Evolutionary conservation across 257 asterid genomes (phyloP), one percentile per base, ranked within the genome.

Genomic region (Thymus quinquecostatus): DNA sequence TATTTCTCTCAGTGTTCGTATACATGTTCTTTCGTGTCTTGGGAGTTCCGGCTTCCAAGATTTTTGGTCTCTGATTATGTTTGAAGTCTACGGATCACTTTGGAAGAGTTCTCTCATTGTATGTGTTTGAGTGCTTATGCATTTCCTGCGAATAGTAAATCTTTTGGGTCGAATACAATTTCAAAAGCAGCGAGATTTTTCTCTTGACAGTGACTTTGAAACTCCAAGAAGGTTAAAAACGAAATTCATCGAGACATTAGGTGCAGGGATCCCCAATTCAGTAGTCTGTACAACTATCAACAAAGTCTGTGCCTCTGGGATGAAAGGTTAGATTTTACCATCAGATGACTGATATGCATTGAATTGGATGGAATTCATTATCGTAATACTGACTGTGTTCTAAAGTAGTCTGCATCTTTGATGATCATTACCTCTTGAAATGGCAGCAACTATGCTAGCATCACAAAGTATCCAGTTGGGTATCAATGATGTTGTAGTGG

Each of bases 241-340:
- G 43, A 32, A 38, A 13, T 58, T 47, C 21, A 49, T 50, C 10
- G 36, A 36, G 38, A 29, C 99, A n/a, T 69, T 95, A 64, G 98
- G 96, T 81, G 98, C 99, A 38, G 98, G 99, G 69, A 87, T 95
- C 64, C 92, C 97, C 5, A 85, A 87, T 81, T 74, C 96, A 28
- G 98, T 95, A 49, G 64, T 90, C 78, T 95, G 98, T 78, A 95
- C 99, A 0, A 82, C 99, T 34, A 77, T 95, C 65, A 95, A 95
- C 87, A 95, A 95, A 88, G 99, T 95, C 53, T 95, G 99, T 82
- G 99, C 99, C 55, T 95, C 99, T 44, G 98, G 97, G 72, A 87
- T 95, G 97, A 95, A 95, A 92, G 99, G 99, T 88, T 50, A 47
- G 84, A 47, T 34, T 43, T 50, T 56, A n/a, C 58, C 66, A 59